Evolutionary conservation across 352 stramenopile species (phyloP).

Genomic region (Elongisporangium senticosum): DNA sequence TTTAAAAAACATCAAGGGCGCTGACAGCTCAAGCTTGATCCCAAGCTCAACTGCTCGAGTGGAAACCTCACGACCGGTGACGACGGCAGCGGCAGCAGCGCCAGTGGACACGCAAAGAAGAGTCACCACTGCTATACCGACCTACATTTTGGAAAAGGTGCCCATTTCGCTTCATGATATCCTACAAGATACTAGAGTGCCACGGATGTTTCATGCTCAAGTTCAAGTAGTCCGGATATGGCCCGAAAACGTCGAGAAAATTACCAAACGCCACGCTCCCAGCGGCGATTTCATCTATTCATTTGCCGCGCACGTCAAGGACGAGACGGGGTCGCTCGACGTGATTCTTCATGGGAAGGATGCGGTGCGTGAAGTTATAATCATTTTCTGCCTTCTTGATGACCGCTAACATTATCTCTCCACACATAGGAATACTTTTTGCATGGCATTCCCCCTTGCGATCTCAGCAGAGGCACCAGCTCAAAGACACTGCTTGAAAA

Average conservation of each 20-base stretch:
- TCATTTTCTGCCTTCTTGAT: not conserved
- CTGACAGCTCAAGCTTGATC: not conserved
- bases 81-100: not conserved
- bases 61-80: not conserved
- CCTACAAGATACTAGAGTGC: slow-evolving; percentile 19
- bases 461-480: slow-evolving; percentile 44
- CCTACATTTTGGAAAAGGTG: slow-evolving; percentile 39
- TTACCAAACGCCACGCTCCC: slow-evolving; percentile 35
- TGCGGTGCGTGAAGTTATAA: slow-evolving; percentile 34
- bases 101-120: not conserved
- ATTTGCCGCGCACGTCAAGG: slow-evolving; percentile 54
- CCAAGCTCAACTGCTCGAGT: not conserved
- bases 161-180: slow-evolving; percentile 35
- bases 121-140: slow-evolving; percentile 30
- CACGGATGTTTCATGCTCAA: slow-evolving; percentile 65
- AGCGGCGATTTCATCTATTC: slow-evolving; percentile 49
- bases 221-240: slow-evolving; percentile 37
- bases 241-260: slow-evolving; percentile 38
- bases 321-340: slow-evolving; percentile 41
- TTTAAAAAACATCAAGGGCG: not conserved
- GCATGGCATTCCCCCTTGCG: slow-evolving; percentile 60
- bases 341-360: slow-evolving; percentile 67
- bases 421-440: slow-evolving; percentile 57
- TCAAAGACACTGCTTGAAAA: slow-evolving; percentile 50
- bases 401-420: not conserved